Evolutionary conservation across 139 green algal species (phyloP).

Genomic region (Coccomyxa sp.): DNA sequence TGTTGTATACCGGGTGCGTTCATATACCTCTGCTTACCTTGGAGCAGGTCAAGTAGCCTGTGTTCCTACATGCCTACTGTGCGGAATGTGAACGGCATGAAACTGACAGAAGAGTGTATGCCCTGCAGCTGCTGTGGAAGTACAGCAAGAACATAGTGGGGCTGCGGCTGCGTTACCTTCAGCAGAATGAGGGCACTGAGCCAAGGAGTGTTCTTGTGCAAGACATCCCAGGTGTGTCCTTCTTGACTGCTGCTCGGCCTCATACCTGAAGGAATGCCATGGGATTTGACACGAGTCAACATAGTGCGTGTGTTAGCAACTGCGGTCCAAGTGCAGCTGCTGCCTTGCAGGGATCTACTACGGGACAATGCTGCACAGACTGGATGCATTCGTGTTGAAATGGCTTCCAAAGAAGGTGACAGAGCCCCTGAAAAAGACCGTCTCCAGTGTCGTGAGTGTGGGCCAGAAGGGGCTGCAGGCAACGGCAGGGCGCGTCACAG

Average conservation of each 20-base stretch:
- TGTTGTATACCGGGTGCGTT: background rate
- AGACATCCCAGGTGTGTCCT: constrained; percentile 43
- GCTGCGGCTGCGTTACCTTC: constrained; percentile 55
- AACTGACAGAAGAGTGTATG: background rate
- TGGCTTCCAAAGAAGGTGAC: background rate
- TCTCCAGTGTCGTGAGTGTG: background rate
- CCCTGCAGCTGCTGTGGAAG: constrained; percentile 30
- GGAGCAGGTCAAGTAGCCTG: background rate
- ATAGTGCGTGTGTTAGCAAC: background rate
- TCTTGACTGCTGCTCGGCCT: no score
- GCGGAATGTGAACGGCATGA: no score
- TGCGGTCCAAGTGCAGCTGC: background rate
- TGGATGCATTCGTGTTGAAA: background rate
- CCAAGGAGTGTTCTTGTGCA: constrained; percentile 43
- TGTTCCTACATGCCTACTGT: background rate
- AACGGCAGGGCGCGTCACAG: background rate
- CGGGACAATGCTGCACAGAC: background rate
- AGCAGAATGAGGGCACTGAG: constrained; percentile 32
- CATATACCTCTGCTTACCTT: background rate
- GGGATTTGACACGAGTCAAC: background rate
- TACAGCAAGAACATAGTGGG: constrained; percentile 51
- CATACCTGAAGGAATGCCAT: constrained; percentile 8
- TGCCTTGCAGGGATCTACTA: no score
- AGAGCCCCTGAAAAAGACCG: background rate
- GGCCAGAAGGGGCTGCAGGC: background rate